A percentile compares a stretch with the other conserved stretches of the same genome.
phyloP scores from a whole-genome alignment of 305 asterid genomes.

The Ajuga reptans region DNA sequence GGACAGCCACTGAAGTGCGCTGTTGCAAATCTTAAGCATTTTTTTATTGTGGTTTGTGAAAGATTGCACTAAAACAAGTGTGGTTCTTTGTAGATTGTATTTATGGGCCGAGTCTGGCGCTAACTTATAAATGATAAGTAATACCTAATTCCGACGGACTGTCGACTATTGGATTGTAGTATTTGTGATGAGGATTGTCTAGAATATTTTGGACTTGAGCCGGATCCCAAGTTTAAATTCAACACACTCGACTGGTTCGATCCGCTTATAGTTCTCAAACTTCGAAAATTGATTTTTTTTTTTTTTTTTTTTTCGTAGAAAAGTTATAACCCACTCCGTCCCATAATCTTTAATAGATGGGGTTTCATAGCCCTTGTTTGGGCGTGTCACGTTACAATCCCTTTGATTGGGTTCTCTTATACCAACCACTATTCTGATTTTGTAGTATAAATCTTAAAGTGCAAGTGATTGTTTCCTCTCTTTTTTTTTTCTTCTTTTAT shows the following conservation, averaged over 20 bases:
- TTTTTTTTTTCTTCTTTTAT: no score
- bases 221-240: background rate
- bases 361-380: no score
- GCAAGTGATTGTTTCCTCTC: no score
- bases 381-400: no score
- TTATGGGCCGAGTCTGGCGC: background rate
- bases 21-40: background rate
- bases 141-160: background rate
- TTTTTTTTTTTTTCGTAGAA: no score
- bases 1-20: conserved; percentile 27
- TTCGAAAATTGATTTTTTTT: no score
- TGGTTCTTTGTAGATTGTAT: background rate
- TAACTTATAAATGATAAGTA: background rate
- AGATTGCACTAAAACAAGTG: background rate
- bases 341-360: no score
- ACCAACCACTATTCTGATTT: no score
- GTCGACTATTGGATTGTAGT: background rate
- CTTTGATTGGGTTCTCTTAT: no score
- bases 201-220: background rate
- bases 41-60: background rate
- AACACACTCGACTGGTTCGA: background rate
- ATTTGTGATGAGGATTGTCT: background rate
- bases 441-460: no score
- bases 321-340: no score
- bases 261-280: no score